Evolutionary conservation across 108 stramenopile species (phyloP).

Genomic region (Skeletonema marinoi): DNA sequence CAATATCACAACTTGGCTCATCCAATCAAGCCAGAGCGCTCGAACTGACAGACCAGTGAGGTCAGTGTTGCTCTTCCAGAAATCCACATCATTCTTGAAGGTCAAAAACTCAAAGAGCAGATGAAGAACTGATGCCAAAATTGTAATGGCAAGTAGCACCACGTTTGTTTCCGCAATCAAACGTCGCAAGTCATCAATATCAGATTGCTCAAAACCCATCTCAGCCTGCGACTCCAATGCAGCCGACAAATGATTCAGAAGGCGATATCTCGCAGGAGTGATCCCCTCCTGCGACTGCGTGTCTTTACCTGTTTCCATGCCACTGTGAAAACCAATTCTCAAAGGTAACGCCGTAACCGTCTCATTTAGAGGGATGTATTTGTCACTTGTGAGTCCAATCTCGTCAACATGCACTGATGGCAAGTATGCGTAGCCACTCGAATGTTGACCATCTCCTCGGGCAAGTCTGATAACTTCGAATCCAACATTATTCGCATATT

Average conservation of each 20-base stretch:
- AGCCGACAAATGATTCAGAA: conserved; percentile 76
- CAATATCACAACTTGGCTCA: conserved; percentile 89
- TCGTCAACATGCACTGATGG: conserved; percentile 92
- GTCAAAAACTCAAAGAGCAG: conserved; percentile 95
- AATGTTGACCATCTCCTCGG: conserved; percentile 37
- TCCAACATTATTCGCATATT: conserved; percentile 62
- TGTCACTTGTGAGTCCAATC: conserved; percentile 93
- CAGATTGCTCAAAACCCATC: conserved; percentile 90
- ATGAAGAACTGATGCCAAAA: conserved; percentile 90
- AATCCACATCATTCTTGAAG: conserved; percentile 92
- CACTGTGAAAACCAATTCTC: conserved; percentile 82
- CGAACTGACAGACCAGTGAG: conserved; percentile 85
- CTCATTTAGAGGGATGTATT: conserved; percentile 90
- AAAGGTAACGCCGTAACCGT: conserved; percentile 87
- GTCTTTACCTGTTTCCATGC: conserved; percentile 41
- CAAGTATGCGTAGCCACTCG: conserved; percentile 68
- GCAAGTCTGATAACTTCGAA: conserved; percentile 59
- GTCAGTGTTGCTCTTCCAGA: conserved; percentile 91
- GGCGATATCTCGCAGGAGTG: conserved; percentile 80
- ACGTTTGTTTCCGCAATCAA: conserved; percentile 84
- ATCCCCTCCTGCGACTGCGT: conserved; percentile 61
- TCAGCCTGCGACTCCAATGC: conserved; percentile 82
- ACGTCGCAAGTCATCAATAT: conserved; percentile 89
- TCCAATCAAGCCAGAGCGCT: conserved; percentile 84
- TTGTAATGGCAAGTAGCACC: conserved; percentile 85